Evolutionary conservation across 164 flowering plant species (phyloP), one percentile per base, ranked within the genome.

Genomic region (Umbilicus rupestris): DNA sequence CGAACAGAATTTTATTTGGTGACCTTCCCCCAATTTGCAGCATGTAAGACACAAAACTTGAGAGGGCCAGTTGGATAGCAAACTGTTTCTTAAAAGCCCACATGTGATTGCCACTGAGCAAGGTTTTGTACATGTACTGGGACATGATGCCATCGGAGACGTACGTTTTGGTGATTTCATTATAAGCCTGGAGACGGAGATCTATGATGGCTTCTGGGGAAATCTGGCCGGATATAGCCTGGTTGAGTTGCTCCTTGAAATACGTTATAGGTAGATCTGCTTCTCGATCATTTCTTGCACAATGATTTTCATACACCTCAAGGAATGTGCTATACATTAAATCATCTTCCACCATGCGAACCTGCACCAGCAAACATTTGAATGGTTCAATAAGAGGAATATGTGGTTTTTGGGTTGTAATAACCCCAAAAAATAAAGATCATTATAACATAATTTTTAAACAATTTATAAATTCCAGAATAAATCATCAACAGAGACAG

Each of bases 61-160:
- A 91, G 37, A 94, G 93, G 3, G 97, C 97, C 71, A 94, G 78
- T 76, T 94, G 99, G 80, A 85, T 78, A 0, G 99, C 93, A 76
- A 94, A 94, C 65, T 94, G 97, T 82, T 95, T 95, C 66, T 95
- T 91, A 79, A 89, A 95, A 62, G 92, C 96, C 99, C 99, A 95
- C 78, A 90, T 76, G 68, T 95, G 97, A 76, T 89, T 88, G 5
- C 96, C 92, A 71, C 79, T 95, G 35, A 74, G 79, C 70, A 91
- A 78, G 33, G 90, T 89, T 76, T 95, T 95, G 78, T 92, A 89
- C 91, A 95, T 95, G 83, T 83, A 95, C 79, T 91, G 97, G 9
- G 99, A 89, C 71, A 95, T 84, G 55, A 95, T 86, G 71, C 82
- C 80, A 39, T 95, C 99, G 7, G 74, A 77, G 14, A 92, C 99